A percentile compares a stretch with the other conserved stretches of the same genome.
Conservation (phyloP, 768 basidiomycete genomes). For the Hygrocybe punicea region DNA sequence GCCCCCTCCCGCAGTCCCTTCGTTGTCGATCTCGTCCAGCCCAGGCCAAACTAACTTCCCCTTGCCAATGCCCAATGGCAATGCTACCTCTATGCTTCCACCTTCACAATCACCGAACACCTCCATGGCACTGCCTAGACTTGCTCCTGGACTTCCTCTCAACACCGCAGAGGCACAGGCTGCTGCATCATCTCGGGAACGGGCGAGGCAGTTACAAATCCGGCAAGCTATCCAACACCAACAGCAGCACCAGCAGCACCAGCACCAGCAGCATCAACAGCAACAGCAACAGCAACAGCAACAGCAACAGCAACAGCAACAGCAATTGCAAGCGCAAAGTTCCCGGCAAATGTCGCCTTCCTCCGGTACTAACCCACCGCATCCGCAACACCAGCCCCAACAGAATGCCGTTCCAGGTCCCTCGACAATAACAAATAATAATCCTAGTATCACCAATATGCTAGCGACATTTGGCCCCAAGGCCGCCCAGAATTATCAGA, state of each 20-base stretch:
- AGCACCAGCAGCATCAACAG: slow-evolving; percentile 20
- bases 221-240: slow-evolving; percentile 35
- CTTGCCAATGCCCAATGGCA: slow-evolving; percentile 30
- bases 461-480: slow-evolving; percentile 24
- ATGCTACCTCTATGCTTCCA: slow-evolving; percentile 17
- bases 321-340: slow-evolving; percentile 24
- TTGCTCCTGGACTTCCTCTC: slow-evolving; percentile 11
- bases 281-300: slow-evolving; percentile 27
- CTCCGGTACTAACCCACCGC: slow-evolving; percentile 17
- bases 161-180: slow-evolving; percentile 35
- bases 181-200: slow-evolving; percentile 34
- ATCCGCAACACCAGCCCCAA: slow-evolving; percentile 14
- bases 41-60: slow-evolving; percentile 28
- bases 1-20: slow-evolving; percentile 39
- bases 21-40: slow-evolving; percentile 25
- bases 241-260: slow-evolving; percentile 25
- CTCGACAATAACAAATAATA: slow-evolving; percentile 11
- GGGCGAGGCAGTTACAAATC: slow-evolving; percentile 37
- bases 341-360: slow-evolving; percentile 46
- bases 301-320: slow-evolving; percentile 28
- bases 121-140: slow-evolving; percentile 13
- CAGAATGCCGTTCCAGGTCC: slow-evolving; percentile 7
- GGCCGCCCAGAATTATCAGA: slow-evolving; percentile 43
- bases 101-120: slow-evolving; percentile 21
- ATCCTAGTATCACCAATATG: neutral